Conservation (phyloP, 169 alveolate species). For the Plasmodium cynomolgi region DNA sequence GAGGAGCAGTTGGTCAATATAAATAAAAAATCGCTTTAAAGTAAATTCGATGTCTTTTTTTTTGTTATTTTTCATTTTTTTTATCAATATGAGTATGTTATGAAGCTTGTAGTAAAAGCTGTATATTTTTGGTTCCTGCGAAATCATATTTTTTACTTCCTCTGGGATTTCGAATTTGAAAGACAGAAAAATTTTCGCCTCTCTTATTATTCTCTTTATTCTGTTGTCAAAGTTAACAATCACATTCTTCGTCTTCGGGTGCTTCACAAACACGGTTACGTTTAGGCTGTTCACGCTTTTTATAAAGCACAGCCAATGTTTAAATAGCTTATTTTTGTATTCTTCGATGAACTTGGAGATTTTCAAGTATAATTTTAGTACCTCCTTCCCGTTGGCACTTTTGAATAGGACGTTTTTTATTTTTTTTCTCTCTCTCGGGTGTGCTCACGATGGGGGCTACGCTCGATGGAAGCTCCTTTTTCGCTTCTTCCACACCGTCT, state of each 20-base stretch:
- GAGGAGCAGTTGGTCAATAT: slow-evolving; percentile 43
- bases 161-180: slow-evolving; percentile 70
- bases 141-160: slow-evolving; percentile 67
- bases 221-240: slow-evolving; percentile 58
- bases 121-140: slow-evolving; percentile 62
- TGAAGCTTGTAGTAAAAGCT: slow-evolving; percentile 63
- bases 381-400: slow-evolving; percentile 61
- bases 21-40: slow-evolving; percentile 26
- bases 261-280: slow-evolving; percentile 73
- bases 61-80: slow-evolving; percentile 59
- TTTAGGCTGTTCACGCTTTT: slow-evolving; percentile 66
- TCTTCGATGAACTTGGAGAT: slow-evolving; percentile 67
- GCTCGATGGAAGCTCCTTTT: background rate
- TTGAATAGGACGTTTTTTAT: slow-evolving; percentile 46
- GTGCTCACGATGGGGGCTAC: background rate
- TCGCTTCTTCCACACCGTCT: background rate
- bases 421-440: background rate
- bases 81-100: slow-evolving; percentile 63
- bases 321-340: slow-evolving; percentile 56
- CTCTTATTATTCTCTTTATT: slow-evolving; percentile 71
- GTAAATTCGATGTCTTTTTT: slow-evolving; percentile 49
- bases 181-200: slow-evolving; percentile 73
- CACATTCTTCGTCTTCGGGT: slow-evolving; percentile 72
- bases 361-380: slow-evolving; percentile 65
- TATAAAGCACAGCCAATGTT: slow-evolving; percentile 56